Evolutionary conservation across 345 rosid species (phyloP).

Genomic region (Sonneratia caseolaris): DNA sequence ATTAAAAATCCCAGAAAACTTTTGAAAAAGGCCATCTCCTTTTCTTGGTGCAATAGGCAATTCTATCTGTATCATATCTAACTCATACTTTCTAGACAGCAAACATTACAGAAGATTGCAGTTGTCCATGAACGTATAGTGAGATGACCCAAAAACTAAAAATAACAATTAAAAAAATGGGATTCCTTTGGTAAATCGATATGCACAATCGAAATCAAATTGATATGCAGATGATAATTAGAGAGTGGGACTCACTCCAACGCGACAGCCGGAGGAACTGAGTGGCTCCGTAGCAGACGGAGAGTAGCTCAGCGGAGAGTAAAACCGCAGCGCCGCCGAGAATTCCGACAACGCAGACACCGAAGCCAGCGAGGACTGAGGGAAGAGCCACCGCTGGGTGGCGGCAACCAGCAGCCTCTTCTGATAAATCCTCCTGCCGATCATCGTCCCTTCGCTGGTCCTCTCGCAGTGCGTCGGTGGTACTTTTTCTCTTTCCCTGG

Average conservation of each 20-base stretch:
- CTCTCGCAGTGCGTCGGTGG: not conserved
- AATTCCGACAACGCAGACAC: slow-evolving; percentile 3
- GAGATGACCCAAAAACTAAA: not conserved
- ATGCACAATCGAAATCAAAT: not conserved
- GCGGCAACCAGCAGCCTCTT: slow-evolving; percentile 14
- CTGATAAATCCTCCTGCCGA: slow-evolving; percentile 23
- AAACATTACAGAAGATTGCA: not conserved
- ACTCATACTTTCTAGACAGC: not conserved
- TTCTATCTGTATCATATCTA: not conserved
- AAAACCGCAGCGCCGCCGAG: not conserved
- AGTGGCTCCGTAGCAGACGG: slow-evolving; percentile 12
- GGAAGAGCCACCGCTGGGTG: slow-evolving; percentile 9
- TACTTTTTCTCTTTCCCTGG: not conserved
- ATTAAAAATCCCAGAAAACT: not conserved
- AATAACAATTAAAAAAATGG: not conserved
- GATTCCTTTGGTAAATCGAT: not conserved
- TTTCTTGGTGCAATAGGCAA: not conserved
- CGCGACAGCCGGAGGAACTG: not conserved
- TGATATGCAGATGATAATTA: not conserved
- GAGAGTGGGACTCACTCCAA: slow-evolving; percentile 24
- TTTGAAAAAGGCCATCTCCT: not conserved
- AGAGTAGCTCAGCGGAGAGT: not conserved
- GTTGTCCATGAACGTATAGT: not conserved
- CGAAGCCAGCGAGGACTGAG: slow-evolving; percentile 5
- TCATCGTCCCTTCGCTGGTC: slow-evolving; percentile 14